Conservation (phyloP, 257 asterid genomes). For the Solanum appendiculatum region DNA sequence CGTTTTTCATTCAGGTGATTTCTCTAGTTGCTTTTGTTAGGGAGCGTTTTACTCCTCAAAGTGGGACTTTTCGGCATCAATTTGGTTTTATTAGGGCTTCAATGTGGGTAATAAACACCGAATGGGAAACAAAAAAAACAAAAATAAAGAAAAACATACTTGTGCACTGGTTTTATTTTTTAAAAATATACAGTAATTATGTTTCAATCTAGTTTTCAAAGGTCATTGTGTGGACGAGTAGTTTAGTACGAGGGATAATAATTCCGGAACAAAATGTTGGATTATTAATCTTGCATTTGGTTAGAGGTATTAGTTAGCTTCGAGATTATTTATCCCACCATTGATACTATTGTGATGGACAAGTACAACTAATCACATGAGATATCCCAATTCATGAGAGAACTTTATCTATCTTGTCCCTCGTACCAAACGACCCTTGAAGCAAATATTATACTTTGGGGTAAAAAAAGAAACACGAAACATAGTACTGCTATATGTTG, state of each 20-base stretch:
- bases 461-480: neutral
- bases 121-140: too few species aligned
- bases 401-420: neutral
- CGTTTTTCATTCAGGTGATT: neutral
- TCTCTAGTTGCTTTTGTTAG: too few species aligned
- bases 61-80: fast-evolving
- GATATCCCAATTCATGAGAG: fast-evolving
- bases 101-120: fast-evolving
- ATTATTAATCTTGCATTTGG: neutral
- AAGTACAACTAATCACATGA: too few species aligned
- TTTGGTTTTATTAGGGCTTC: too few species aligned
- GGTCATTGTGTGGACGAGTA: neutral
- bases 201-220: neutral
- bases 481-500: neutral
- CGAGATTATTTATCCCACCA: neutral
- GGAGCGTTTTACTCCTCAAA: neutral
- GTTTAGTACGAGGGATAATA: neutral
- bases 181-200: too few species aligned
- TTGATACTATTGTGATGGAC: neutral
- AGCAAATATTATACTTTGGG: neutral
- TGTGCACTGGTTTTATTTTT: neutral
- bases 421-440: neutral
- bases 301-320: neutral
- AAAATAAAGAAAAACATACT: too few species aligned
- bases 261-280: neutral